Percentiles rank a stretch among this genome's conserved stretches.
Conservation (phyloP, 768 basidiomycete genomes). For the Gymnopilus dilepis region DNA sequence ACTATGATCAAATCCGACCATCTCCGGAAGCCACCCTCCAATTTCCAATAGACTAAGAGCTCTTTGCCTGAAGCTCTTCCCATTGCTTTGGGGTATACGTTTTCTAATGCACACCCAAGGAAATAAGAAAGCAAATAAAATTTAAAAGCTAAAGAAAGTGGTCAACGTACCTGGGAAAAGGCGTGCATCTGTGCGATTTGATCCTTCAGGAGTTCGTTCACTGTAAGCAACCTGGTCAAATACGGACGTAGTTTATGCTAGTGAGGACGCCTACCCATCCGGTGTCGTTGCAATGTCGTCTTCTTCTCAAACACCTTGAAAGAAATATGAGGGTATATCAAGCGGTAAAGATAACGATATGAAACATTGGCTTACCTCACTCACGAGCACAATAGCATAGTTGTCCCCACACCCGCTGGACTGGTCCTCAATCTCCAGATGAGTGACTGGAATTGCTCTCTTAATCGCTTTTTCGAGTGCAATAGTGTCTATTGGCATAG, state of each 20-base stretch:
- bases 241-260: neutral
- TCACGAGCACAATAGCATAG: conserved; percentile 77
- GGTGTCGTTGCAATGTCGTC: conserved; percentile 77
- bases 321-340: neutral
- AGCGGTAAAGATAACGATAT: neutral
- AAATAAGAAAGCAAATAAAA: neutral
- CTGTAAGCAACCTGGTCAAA: conserved; percentile 40
- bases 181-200: conserved; percentile 85
- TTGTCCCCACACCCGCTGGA: conserved; percentile 85
- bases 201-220: conserved; percentile 76
- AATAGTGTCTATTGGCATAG: conserved; percentile 64
- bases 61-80: conserved; percentile 23
- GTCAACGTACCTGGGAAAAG: conserved; percentile 75
- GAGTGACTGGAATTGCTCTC: conserved; percentile 62
- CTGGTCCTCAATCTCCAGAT: conserved; percentile 77
- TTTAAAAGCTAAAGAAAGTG: neutral
- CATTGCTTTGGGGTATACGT: conserved; percentile 32
- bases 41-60: neutral
- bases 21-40: neutral
- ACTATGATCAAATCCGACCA: neutral
- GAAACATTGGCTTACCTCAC: conserved; percentile 54
- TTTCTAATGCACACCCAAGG: conserved; percentile 14
- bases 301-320: conserved; percentile 79
- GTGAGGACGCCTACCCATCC: conserved; percentile 54
- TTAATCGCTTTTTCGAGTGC: conserved; percentile 70